These are phyloP conservation scores for Trichoderma atroviride DNA, from an alignment of 2,329 filamentous ascomycete genomes.

Conservation along the genomic window DNA sequence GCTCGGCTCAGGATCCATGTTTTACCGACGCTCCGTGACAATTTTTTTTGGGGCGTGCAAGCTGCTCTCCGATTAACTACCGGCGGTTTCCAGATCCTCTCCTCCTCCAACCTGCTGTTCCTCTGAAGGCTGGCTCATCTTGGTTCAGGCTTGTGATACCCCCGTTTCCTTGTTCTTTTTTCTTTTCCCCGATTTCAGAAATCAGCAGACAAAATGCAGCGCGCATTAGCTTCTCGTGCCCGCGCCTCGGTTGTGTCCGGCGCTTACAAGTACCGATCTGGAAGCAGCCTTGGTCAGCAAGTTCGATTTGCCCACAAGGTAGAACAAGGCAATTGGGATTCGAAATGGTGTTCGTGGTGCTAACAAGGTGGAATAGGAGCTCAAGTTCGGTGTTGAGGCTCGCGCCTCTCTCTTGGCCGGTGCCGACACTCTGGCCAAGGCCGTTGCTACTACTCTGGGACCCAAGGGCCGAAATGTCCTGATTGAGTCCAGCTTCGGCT, in stretches of 20 bases:
- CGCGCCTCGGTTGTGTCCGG: conserved; percentile 79
- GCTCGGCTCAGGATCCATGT: conserved; percentile 40
- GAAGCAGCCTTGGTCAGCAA: conserved; percentile 75
- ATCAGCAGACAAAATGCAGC: conserved; percentile 75
- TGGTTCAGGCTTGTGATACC: conserved; percentile 36
- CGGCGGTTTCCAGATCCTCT: conserved; percentile 30
- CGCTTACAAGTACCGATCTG: conserved; percentile 66
- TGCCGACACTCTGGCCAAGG: conserved; percentile 95
- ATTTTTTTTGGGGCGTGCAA: conserved; percentile 43
- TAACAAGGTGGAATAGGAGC: conserved; percentile 62
- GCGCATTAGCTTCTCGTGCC: conserved; percentile 80
- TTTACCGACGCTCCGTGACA: conserved; percentile 47
- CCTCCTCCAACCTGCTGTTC: conserved; percentile 21
- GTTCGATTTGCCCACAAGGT: conserved; percentile 98
- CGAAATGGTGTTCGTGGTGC: conserved; percentile 34
- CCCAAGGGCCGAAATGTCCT: conserved; percentile 98
- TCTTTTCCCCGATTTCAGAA: conserved; percentile 32
- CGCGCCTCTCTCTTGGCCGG: conserved; percentile 86
- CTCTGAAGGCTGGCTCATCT: conserved; percentile 24
- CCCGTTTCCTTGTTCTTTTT: conserved; percentile 31
- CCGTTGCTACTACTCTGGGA: conserved; percentile 92
- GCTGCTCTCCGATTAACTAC: conserved; percentile 30
- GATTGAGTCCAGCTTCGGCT: conserved; percentile 98
- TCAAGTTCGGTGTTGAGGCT: conserved; percentile 97
- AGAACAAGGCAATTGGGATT: conserved; percentile 35